Evolutionary conservation across 108 stramenopile genomes (phyloP).

Genomic region (Fragilaria crotonensis): DNA sequence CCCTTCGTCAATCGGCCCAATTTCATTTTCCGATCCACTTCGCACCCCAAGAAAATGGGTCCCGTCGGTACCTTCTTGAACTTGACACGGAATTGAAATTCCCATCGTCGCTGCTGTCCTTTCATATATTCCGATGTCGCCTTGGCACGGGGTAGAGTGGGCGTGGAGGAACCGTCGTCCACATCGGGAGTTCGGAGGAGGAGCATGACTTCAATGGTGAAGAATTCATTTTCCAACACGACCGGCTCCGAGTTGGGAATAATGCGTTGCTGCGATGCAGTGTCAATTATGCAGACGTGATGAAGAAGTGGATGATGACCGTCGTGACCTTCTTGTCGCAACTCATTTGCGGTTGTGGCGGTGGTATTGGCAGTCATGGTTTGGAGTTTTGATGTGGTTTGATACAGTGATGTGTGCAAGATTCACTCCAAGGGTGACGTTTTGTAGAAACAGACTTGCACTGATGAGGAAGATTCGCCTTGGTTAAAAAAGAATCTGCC

Average conservation of each 20-base stretch:
- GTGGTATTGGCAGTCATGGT: too few species aligned
- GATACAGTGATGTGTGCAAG: too few species aligned
- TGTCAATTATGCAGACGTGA: constrained; percentile 28
- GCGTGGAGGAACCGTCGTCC: constrained; percentile 23
- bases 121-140: constrained; percentile 35
- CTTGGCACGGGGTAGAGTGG: too few species aligned
- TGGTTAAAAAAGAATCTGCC: too few species aligned
- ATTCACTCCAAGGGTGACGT: too few species aligned
- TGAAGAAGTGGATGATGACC: constrained; percentile 35
- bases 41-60: constrained; percentile 61
- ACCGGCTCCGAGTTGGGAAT: constrained; percentile 33
- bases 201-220: constrained; percentile 51
- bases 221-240: constrained; percentile 57
- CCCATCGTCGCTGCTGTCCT: constrained; percentile 56
- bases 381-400: too few species aligned
- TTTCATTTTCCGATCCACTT: constrained; percentile 47
- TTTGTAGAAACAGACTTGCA: too few species aligned
- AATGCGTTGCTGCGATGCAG: constrained; percentile 22
- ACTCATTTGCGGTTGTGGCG: too few species aligned
- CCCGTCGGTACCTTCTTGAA: constrained; percentile 53
- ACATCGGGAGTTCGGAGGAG: constrained; percentile 63
- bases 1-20: constrained; percentile 44
- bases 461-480: too few species aligned
- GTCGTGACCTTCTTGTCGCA: too few species aligned
- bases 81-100: constrained; percentile 76